Base-by-base conservation (phyloP, 176 grass and related monocot genomes). In the Aegilops speltoides region DNA sequence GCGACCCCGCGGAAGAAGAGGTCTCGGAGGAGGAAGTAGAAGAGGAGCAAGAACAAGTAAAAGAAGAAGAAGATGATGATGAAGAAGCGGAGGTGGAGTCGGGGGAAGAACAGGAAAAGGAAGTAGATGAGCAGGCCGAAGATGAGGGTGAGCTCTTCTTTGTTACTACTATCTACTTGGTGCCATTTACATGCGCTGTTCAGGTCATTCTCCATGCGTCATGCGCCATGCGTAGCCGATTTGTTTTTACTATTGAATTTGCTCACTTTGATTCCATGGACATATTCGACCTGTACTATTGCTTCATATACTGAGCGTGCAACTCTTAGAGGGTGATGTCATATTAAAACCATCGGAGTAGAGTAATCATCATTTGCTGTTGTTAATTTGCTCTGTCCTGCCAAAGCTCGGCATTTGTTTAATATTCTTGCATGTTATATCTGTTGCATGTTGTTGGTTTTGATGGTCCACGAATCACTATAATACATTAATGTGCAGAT, bases 1-100 rank as follows among this genome's bases (percentile, higher is more conserved):
- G 32, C 4, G 78, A 71, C 32, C 43, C 28, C 3, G 68, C 32
- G 6, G 88, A 88, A 38, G 88, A 90, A 24, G 83, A 59, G n/a
- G 89, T 82, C 5, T 43, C 81, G 4, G 82, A 81, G 50, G 92
- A 90, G 24, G 88, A 89, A 54, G 87, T 68, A 40, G 86, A 74
- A 22, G 65, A 25, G 29, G 38, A 29, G 12, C 38, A 73, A 2
- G 75, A 82, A 16, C 33, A 84, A 52, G 87, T 52, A 56, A 59
- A 82, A 40, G 74, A 82, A 40, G 74, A 86, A 23, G 52, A 65
- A 22, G 43, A 65, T 32, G 79, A 57, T 10, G 71, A 86, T 32
- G 75, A 86, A 28, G 62, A 73, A 23, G 34, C 65, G 56, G 74
- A 62, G 31, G 74, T 80, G 19, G 68, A 88, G 17, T 72, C 65